These are phyloP conservation scores for Nicotiana obtusifolia DNA, from an alignment of 257 asterid species.

Conservation along the genomic window DNA sequence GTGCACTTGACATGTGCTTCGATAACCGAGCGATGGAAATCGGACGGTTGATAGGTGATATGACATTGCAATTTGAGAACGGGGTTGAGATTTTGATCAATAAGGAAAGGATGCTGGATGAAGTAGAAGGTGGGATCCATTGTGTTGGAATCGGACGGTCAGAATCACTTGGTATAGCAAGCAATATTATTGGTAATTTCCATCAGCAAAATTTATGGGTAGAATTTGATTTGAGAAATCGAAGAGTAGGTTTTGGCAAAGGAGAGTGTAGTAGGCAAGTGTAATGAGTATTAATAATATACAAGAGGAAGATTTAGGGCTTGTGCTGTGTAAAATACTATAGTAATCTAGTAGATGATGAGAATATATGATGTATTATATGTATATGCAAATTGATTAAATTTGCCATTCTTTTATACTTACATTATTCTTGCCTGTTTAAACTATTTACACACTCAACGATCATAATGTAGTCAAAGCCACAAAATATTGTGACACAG, in stretches of 20 bases:
- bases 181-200: conserved; percentile 74
- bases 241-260: conserved; percentile 64
- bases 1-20: conserved; percentile 71
- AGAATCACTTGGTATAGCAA: conserved; percentile 52
- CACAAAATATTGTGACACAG: too few relatives aligned
- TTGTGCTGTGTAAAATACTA: neutral
- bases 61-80: conserved; percentile 49
- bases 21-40: conserved; percentile 40
- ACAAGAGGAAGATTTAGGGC: neutral
- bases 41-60: conserved; percentile 50
- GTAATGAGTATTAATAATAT: neutral
- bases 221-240: conserved; percentile 54
- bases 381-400: neutral
- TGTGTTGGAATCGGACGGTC: conserved; percentile 74
- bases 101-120: conserved; percentile 46
- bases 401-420: conserved; percentile 1
- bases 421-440: too few relatives aligned
- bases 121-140: conserved; percentile 53
- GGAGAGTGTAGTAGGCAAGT: conserved; percentile 42
- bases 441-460: too few relatives aligned
- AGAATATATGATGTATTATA: neutral
- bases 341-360: neutral
- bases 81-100: conserved; percentile 50
- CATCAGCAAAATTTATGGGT: conserved; percentile 87
- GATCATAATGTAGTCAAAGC: too few relatives aligned